Conservation (phyloP, 495 filamentous ascomycete species). For the Lasiosphaeriaceae sp. region DNA sequence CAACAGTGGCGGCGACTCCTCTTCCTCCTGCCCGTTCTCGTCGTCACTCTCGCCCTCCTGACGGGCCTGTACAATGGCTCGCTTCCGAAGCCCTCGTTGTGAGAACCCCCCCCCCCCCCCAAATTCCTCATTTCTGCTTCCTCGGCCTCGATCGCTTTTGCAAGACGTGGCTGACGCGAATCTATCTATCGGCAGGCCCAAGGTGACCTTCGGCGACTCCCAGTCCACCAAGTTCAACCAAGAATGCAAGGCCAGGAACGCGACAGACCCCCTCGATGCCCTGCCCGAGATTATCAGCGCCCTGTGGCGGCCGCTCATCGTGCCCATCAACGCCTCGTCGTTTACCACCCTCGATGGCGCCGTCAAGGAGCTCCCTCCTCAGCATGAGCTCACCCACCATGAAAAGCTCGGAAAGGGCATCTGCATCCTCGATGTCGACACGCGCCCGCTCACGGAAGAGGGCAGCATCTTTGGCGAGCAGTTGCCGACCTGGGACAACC, state of each 20-base stretch:
- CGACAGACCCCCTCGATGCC: constrained; percentile 8
- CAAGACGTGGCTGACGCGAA: not conserved
- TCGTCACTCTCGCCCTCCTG: constrained; percentile 12
- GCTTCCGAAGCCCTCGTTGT: constrained; percentile 17
- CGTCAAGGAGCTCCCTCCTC: constrained; percentile 19
- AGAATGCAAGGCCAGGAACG: constrained; percentile 3
- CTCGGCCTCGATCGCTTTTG: too few species aligned
- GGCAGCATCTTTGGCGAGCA: constrained; percentile 27
- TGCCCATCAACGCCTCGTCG: constrained; percentile 22
- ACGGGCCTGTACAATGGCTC: constrained; percentile 18
- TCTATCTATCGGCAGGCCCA: constrained; percentile 11
- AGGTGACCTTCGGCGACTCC: constrained; percentile 12
- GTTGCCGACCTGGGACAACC: constrained; percentile 18
- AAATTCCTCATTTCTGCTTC: not conserved
- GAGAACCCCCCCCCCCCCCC: not conserved
- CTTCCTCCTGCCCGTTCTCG: constrained; percentile 12
- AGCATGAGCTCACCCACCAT: constrained; percentile 17
- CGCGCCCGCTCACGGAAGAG: constrained; percentile 25
- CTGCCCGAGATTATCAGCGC: constrained; percentile 19
- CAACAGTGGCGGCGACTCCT: constrained; percentile 24
- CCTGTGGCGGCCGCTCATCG: constrained; percentile 21
- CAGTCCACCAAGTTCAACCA: not conserved
- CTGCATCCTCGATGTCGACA: constrained; percentile 41
- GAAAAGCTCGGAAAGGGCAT: constrained; percentile 30
- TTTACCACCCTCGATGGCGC: constrained; percentile 24